Base-by-base conservation (phyloP, 2,329 filamentous ascomycete genomes). In the Pyricularia grisea region DNA sequence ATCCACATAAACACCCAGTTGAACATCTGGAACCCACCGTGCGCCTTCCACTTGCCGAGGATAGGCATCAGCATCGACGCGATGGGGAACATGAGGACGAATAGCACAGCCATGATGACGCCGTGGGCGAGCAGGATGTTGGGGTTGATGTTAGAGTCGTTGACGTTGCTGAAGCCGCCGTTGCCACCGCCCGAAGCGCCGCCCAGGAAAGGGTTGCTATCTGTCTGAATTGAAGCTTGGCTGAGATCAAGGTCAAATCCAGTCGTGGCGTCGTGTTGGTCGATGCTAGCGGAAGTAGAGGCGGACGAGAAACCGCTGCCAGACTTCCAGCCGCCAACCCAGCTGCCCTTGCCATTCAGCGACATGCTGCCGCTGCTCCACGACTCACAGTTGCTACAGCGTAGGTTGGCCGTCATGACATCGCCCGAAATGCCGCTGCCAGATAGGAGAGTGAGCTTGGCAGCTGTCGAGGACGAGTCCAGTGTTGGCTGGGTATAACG, bases 361-460 rank as follows among this genome's bases (percentile, higher is more conserved):
- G 74, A 74, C 61, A 75, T 71, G 20, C 74, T 74, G 14, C 81
- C 81, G 27, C 79, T 77, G 42, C 72, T 73, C 83, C 83, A 85
- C 14, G 78, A 75, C 68, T 82, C 74, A 76, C 87, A 88, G 75
- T 85, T 85, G 66, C 79, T 73, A 76, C 87, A 87, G 58, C 76
- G 75, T 65, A 90, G 78, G 73, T 90, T 90, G 72, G 88, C 88
- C 5, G 83, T 80, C 83, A 90, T 88, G 27, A 79, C 78, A 66
- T 76, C 81, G 66, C 79, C 73, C 28, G 76, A 73, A 61, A 90
- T 78, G 55, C 88, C 88, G 65, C 86, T 89, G 66, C 88, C 88
- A 0, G 78, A 81, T 2, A 90, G 81, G 4, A 90, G 80, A 50
- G 83, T 80, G 27, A 90, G 76, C 36, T 81, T 77, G 28, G 79